Conservation (phyloP, 2,329 filamentous ascomycete genomes). For the Daldinia eschscholtzii region DNA sequence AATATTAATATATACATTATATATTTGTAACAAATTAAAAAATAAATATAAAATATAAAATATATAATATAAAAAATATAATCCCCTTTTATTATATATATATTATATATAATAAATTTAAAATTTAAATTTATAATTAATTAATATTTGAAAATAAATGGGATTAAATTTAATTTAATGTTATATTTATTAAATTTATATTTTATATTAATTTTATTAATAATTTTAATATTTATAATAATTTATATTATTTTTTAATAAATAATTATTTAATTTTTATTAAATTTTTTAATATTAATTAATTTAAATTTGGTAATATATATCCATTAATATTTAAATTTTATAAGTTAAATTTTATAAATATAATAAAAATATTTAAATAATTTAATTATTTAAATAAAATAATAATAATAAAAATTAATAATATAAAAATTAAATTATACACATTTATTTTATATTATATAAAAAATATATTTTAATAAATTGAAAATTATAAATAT, state of each 20-base stretch:
- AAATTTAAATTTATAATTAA: neutral
- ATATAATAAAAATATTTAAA: neutral
- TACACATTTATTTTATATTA: neutral
- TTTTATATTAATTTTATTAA: slow-evolving; percentile 3
- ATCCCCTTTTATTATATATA: neutral
- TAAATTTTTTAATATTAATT: neutral
- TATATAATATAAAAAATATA: neutral
- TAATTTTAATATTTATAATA: neutral
- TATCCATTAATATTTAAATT: neutral
- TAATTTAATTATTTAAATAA: neutral
- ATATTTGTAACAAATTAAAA: neutral
- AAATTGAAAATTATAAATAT: neutral
- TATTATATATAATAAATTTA: neutral
- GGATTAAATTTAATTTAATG: neutral
- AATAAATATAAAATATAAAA: neutral
- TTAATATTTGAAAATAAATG: neutral
- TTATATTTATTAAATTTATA: neutral
- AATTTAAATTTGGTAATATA: neutral
- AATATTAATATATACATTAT: neutral
- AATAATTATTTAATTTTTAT: neutral
- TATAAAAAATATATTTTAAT: neutral
- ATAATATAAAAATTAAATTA: neutral
- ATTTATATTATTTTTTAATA: neutral
- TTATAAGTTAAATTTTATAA: neutral
- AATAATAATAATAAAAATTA: neutral